Evolutionary conservation across 768 basidiomycete genomes (phyloP), one percentile per base, ranked within the genome.

Genomic region (Galerina marginata): DNA sequence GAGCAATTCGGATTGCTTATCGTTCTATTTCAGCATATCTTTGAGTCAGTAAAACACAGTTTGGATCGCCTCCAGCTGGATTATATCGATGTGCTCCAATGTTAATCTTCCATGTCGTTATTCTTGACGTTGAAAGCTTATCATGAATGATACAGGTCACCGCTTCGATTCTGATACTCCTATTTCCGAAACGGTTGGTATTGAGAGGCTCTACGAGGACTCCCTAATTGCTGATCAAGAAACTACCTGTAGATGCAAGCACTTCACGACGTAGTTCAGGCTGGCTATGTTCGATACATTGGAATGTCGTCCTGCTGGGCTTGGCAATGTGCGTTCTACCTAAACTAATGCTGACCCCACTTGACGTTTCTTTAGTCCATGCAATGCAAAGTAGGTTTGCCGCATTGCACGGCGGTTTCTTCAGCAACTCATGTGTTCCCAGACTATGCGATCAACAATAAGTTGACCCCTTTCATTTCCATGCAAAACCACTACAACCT

Each of bases 11-110:
- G 12, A n/a, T 50, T 65, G 3, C 66, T 70, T 65, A 69, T 72
- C 38, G 33, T 20, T 43, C 48, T 54, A 42, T 26, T 26, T 33
- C 47, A 92, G 86, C 85, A 88, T 65, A 91, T 93, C 40, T 93
- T 93, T 64, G 88, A 87, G 37, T 76, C 85, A 0, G 83, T 89
- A 38, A 86, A 87, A 66, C 74, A 76, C 14, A 85, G 85, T 46
- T 71, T 93, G 59, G 73, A 88, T 68, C 81, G 91, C 15, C 79
- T 93, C 2, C 87, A 91, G 47, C 71, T 91, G 26, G 91, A 93
- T 53, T 91, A 92, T 62, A 80, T 93, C 66, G 92, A 93, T 67
- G 73, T 92, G 1, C 73, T 92, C 7, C 91, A 92, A 76, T 89
- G 88, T 80, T 65, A 61, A 78, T 58, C 2, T 40, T 38, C 58